Percentiles rank a stretch among this genome's conserved stretches.
phyloP scores from a whole-genome alignment of 805 yeast genomes.

The Cyberlindnera bimundalis region DNA sequence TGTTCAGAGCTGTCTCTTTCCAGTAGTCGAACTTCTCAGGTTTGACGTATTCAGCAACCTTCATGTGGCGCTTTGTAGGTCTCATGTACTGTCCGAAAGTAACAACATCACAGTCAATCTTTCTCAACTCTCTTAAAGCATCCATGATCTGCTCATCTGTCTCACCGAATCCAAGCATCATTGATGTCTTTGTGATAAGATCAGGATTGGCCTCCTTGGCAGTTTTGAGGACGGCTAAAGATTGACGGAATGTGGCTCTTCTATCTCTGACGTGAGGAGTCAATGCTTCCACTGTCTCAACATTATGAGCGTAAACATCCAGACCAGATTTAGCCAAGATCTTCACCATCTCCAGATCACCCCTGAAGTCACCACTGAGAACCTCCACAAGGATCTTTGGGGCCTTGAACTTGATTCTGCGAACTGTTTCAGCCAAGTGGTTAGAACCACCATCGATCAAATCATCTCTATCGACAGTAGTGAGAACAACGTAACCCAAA shows the following conservation, averaged over 20 bases:
- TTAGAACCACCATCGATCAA: slow-evolving; percentile 88
- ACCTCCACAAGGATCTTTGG: slow-evolving; percentile 93
- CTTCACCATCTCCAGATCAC: slow-evolving; percentile 77
- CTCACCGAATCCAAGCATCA: slow-evolving; percentile 97
- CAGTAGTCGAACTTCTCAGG: slow-evolving; percentile 95
- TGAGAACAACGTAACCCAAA: slow-evolving; percentile 92
- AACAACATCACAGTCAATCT: slow-evolving; percentile 81
- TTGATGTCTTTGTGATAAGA: slow-evolving; percentile 85
- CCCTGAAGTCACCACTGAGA: slow-evolving; percentile 92
- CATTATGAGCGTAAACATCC: slow-evolving; percentile 95
- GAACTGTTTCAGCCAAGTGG: slow-evolving; percentile 87
- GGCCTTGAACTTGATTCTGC: slow-evolving; percentile 77
- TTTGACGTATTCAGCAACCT: slow-evolving; percentile 89
- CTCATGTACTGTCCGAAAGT: slow-evolving; percentile 99
- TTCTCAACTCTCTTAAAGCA: slow-evolving; percentile 74
- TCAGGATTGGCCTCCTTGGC: slow-evolving; percentile 78
- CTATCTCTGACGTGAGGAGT: slow-evolving; percentile 96
- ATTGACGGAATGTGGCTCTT: slow-evolving; percentile 92
- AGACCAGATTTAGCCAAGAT: slow-evolving; percentile 81
- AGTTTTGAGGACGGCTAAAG: slow-evolving; percentile 67
- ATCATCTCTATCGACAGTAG: slow-evolving; percentile 98
- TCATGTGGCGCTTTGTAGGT: slow-evolving; percentile 98
- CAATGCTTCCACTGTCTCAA: slow-evolving; percentile 93
- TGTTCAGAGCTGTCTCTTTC: slow-evolving; percentile 78
- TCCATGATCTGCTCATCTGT: slow-evolving; percentile 83